Evolutionary conservation across 257 asterid species (phyloP).

Genomic region (Euphrasia confusa): DNA sequence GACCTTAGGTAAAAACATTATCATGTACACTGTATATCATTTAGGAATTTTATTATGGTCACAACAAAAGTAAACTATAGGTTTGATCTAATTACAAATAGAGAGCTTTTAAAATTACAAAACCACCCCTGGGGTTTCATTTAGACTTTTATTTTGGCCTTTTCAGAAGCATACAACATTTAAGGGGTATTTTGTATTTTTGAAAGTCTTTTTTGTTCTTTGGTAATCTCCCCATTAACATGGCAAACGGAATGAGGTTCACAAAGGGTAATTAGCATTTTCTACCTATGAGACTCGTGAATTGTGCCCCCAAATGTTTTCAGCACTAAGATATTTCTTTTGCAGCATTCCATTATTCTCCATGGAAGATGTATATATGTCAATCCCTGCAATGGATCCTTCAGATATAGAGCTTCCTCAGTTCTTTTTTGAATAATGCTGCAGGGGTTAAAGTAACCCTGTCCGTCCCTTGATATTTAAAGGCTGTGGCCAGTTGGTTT

Average conservation of each 20-base stretch:
- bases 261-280: not conserved
- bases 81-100: too few species aligned
- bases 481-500: too few species aligned
- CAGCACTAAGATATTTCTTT: too few species aligned
- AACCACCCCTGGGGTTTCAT: too few species aligned
- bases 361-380: slow-evolving; percentile 96
- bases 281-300: not conserved
- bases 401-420: slow-evolving; percentile 66
- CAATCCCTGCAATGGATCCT: slow-evolving; percentile 81
- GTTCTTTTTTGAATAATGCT: slow-evolving; percentile 60
- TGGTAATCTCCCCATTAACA: too few species aligned
- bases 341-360: slow-evolving; percentile 38
- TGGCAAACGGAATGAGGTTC: too few species aligned
- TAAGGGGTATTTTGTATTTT: too few species aligned
- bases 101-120: too few species aligned
- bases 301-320: not conserved
- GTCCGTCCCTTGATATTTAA: not conserved
- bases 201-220: too few species aligned
- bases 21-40: not conserved
- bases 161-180: too few species aligned
- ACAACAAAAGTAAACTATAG: too few species aligned
- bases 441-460: slow-evolving; percentile 42
- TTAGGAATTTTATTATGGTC: not conserved
- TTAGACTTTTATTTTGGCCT: too few species aligned
- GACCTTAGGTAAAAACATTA: slow-evolving; percentile 69